A percentile compares a stretch with the other conserved stretches of the same genome.
phyloP scores from a whole-genome alignment of 2,329 filamentous ascomycete species.

The Fusarium globosum region DNA sequence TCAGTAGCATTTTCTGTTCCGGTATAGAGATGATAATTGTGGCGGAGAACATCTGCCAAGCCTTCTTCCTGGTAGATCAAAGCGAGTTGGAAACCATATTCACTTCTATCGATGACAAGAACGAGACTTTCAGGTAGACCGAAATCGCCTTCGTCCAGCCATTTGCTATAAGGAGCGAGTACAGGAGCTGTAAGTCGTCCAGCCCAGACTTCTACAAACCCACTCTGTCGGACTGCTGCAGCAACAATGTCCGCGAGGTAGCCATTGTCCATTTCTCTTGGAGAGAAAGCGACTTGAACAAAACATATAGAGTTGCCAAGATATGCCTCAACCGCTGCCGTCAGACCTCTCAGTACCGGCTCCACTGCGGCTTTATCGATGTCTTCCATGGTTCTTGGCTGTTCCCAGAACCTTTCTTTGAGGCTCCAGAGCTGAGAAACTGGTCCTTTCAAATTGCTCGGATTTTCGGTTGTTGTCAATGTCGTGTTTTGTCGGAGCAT shows the following conservation, averaged over 20 bases:
- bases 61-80: background rate
- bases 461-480: background rate
- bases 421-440: background rate
- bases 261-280: no score
- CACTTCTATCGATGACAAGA: background rate
- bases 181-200: fast-evolving
- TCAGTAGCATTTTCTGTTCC: fast-evolving
- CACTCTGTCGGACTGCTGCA: background rate
- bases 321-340: background rate
- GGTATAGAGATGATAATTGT: background rate
- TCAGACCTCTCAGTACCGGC: background rate
- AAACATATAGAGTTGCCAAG: background rate
- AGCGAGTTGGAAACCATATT: background rate
- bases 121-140: fast-evolving
- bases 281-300: no score
- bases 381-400: background rate
- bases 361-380: background rate
- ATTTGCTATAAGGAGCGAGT: background rate
- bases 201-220: background rate
- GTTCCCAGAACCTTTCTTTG: no score
- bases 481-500: background rate
- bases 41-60: background rate
- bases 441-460: background rate
- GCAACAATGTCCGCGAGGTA: background rate
- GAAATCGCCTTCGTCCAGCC: background rate